Percentiles rank a stretch among this genome's conserved stretches.
These are phyloP conservation scores for Ulota crispa DNA, from an alignment of 225 moss, liverwort and hornwort species.

Conservation along the genomic window DNA sequence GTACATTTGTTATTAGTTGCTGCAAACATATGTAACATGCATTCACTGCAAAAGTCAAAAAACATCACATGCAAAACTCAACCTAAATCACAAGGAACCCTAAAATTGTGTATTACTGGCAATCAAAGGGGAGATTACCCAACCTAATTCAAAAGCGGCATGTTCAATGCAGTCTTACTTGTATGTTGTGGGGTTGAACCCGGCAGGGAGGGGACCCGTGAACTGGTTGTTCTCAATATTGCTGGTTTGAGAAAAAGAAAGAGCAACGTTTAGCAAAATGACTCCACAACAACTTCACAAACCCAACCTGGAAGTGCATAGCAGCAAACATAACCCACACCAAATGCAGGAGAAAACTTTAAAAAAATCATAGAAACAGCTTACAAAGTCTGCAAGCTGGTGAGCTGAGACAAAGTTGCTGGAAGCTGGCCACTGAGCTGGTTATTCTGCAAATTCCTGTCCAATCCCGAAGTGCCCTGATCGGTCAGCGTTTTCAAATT, in stretches of 20 bases:
- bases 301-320: not conserved
- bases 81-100: too few species aligned
- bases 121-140: not conserved
- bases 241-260: slow-evolving; percentile 27
- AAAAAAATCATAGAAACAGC: not conserved
- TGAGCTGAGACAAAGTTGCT: slow-evolving; percentile 48
- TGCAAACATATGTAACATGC: too few species aligned
- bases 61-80: too few species aligned
- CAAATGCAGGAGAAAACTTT: not conserved
- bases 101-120: not conserved
- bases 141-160: not conserved
- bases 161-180: slow-evolving; percentile 27
- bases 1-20: too few species aligned
- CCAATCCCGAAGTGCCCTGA: not conserved
- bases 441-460: slow-evolving; percentile 77
- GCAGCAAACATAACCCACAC: not conserved
- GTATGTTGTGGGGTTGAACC: slow-evolving; percentile 38
- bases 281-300: not conserved
- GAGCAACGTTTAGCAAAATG: slow-evolving; percentile 8
- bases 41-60: too few species aligned
- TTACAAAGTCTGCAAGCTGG: slow-evolving; percentile 52
- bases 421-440: slow-evolving; percentile 68
- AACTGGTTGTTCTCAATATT: slow-evolving; percentile 60
- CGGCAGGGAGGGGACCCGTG: slow-evolving; percentile 46
- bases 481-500: slow-evolving; percentile 8